Percentiles rank a stretch among this genome's conserved stretches.
phyloP scores from a whole-genome alignment of 2,329 filamentous ascomycete genomes.

The Aspergillus pseudoterreus region DNA sequence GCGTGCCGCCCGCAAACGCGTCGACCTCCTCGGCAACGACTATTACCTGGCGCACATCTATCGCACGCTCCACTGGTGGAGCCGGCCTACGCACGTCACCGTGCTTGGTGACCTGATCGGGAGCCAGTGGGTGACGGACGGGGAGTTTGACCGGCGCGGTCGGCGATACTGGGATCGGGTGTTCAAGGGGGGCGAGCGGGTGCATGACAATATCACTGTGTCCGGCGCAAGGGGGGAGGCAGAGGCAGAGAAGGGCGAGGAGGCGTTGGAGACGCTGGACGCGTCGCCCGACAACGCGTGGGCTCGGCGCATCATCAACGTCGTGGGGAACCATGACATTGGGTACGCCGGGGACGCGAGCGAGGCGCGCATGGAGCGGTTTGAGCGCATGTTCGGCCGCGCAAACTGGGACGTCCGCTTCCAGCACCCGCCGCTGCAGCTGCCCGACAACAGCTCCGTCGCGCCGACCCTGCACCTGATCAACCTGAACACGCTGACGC shows the following conservation, averaged over 20 bases:
- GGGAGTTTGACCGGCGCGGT: conserved; percentile 73
- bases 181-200: conserved; percentile 64
- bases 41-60: conserved; percentile 93
- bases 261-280: conserved; percentile 26
- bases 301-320: conserved; percentile 76
- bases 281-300: conserved; percentile 51
- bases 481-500: conserved; percentile 87
- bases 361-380: conserved; percentile 68
- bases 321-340: conserved; percentile 93
- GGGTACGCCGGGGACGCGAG: conserved; percentile 93
- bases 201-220: conserved; percentile 47
- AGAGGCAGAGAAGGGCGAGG: conserved; percentile 44
- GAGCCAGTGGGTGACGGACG: conserved; percentile 88
- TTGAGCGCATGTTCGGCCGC: conserved; percentile 79
- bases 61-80: conserved; percentile 77
- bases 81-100: conserved; percentile 76
- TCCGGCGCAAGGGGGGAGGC: conserved; percentile 32
- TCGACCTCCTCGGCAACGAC: conserved; percentile 93
- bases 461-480: conserved; percentile 71
- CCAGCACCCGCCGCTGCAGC: conserved; percentile 46
- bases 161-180: conserved; percentile 76
- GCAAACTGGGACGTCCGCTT: conserved; percentile 88
- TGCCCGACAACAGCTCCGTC: neutral
- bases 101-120: conserved; percentile 89
- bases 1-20: conserved; percentile 66